Conservation (phyloP, 768 basidiomycete species). For the Trametes cinnabarina region DNA sequence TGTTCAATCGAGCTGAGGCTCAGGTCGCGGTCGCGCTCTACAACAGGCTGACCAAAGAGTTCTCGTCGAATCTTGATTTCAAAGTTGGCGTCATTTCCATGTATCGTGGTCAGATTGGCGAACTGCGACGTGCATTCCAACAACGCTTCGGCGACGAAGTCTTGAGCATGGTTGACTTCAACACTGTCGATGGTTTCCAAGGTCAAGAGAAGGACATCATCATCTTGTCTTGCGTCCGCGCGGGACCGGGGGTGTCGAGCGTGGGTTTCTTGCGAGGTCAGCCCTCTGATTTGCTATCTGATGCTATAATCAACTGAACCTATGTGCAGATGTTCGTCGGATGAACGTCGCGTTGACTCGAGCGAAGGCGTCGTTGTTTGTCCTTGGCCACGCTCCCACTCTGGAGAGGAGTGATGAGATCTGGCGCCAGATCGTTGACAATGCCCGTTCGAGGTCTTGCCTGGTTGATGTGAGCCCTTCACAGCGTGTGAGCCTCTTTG, state of each 20-base stretch:
- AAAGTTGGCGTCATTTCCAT: constrained; percentile 81
- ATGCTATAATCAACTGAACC: background rate
- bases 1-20: constrained; percentile 74
- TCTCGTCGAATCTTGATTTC: constrained; percentile 51
- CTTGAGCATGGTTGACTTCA: constrained; percentile 77
- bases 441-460: constrained; percentile 65
- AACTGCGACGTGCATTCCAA: constrained; percentile 69
- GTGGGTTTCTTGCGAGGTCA: constrained; percentile 89
- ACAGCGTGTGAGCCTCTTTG: background rate
- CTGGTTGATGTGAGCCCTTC: constrained; percentile 56
- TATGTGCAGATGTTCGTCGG: constrained; percentile 62
- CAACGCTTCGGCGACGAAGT: constrained; percentile 71
- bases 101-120: constrained; percentile 87
- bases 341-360: constrained; percentile 99
- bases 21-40: constrained; percentile 77
- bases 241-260: constrained; percentile 75
- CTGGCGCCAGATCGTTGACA: constrained; percentile 76
- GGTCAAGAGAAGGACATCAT: constrained; percentile 99
- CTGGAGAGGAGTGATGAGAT: constrained; percentile 79
- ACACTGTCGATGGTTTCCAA: constrained; percentile 98
- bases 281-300: background rate
- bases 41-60: constrained; percentile 64
- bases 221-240: constrained; percentile 94
- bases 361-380: constrained; percentile 90
- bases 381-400: constrained; percentile 88